Evolutionary conservation across 139 green algal genomes (phyloP), one percentile per base, ranked within the genome.

Genomic region (Chlamydomonas sp.): DNA sequence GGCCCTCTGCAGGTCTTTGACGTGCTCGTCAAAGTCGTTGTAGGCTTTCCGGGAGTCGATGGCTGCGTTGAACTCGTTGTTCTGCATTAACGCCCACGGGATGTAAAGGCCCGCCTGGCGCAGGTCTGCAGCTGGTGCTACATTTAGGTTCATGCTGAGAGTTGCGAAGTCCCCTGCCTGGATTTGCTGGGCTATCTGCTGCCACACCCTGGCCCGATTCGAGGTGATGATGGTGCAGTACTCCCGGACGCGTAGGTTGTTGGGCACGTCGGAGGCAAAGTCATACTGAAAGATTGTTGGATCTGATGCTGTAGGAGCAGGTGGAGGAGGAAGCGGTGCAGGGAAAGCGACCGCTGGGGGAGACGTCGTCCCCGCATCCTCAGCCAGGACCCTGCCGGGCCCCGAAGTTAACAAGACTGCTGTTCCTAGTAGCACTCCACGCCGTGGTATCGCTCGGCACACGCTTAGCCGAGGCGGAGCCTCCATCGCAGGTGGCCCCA

Each of bases 1-100:
- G 6, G 9, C 49, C 12, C 0, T 18, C 84, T 77, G 16, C 63
- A 88, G 63, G 84, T 88, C 75, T 20, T 88, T 88, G 5, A 88
- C 63, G 14, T 88, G 84, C 5, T 88, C 84, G 6, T 88, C 76
- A 10, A 88, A 79, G 17, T 68, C 73, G 58, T 83, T 82, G 63
- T 78, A 78, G 3, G 84, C 84, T 20, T 88, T 88, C n/a, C 73
- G 62, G 1, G 84, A 31, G 59, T 88, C 84, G 8, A 63, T 10
- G 1, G 84, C 18, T 4, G 84, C 75, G 0, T 20, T 71, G 84
- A 80, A 88, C 62, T 88, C 84, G 84, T 64, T 77, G 64, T 77
- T 83, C n/a, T 88, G 85, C 17, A 89, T 75, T 58, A 92, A 64
- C n/a, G 85, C 89, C 89, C 89, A 92, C 1, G 89, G 77, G 63